These are phyloP conservation scores for Pythium chondricola DNA, from an alignment of 352 stramenopile species.

Conservation along the genomic window DNA sequence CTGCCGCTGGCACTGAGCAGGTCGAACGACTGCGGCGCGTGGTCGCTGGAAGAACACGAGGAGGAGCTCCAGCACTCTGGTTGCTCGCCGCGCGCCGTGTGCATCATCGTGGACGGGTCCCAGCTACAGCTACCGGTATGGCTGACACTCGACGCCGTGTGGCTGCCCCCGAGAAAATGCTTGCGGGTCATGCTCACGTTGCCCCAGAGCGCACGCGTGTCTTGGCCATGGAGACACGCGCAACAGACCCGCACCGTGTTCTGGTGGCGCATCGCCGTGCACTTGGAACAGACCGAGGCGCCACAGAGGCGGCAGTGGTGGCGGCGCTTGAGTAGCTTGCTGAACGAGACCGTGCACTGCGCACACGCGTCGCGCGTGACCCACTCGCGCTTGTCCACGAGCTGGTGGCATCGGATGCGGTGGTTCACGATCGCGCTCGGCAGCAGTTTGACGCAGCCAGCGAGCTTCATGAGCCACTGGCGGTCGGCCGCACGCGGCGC, in stretches of 20 bases:
- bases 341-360: slow-evolving; percentile 61
- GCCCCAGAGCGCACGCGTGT: slow-evolving; percentile 28
- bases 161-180: slow-evolving; percentile 22
- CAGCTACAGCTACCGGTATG: background rate
- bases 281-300: slow-evolving; percentile 70
- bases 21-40: background rate
- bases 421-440: slow-evolving; percentile 67
- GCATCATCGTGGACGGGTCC: background rate
- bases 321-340: slow-evolving; percentile 55
- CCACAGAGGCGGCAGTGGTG: slow-evolving; percentile 81
- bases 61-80: slow-evolving; percentile 31
- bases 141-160: slow-evolving; percentile 7
- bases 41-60: too few species aligned
- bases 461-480: slow-evolving; percentile 54
- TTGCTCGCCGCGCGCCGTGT: slow-evolving; percentile 11
- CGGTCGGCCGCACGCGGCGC: slow-evolving; percentile 4
- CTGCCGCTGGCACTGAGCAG: slow-evolving; percentile 7
- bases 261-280: slow-evolving; percentile 49
- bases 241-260: slow-evolving; percentile 47
- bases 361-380: slow-evolving; percentile 47
- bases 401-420: slow-evolving; percentile 55
- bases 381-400: slow-evolving; percentile 57
- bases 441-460: slow-evolving; percentile 41
- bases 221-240: slow-evolving; percentile 67
- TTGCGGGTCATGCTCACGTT: slow-evolving; percentile 36